Conservation (phyloP, 192 early-diverging fungal species). For the Backusella macrospora region DNA sequence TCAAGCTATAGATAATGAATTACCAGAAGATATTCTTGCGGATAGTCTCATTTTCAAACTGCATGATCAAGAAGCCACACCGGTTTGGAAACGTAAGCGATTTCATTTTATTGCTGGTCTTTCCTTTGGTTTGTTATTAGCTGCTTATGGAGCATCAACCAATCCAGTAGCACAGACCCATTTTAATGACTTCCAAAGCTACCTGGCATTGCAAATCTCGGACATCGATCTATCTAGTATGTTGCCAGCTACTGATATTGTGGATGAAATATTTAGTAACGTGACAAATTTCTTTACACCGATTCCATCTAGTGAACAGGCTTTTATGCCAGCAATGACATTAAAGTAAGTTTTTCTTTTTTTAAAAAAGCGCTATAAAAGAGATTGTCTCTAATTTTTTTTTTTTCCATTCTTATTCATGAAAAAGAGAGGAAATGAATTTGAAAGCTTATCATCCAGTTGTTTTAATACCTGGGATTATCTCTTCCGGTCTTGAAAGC, state of each 20-base stretch:
- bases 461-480: slow-evolving; percentile 85
- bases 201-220: slow-evolving; percentile 46
- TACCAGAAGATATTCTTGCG: slow-evolving; percentile 33
- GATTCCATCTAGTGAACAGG: slow-evolving; percentile 47
- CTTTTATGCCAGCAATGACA: slow-evolving; percentile 52
- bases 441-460: slow-evolving; percentile 58
- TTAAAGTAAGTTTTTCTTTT: slow-evolving; percentile 14
- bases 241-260: slow-evolving; percentile 64
- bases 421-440: slow-evolving; percentile 40
- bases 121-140: slow-evolving; percentile 25
- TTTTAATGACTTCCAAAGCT: slow-evolving; percentile 42
- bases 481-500: slow-evolving; percentile 85
- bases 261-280: slow-evolving; percentile 74
- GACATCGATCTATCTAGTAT: slow-evolving; percentile 69
- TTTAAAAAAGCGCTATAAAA: slow-evolving; percentile 1
- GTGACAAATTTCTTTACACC: slow-evolving; percentile 58
- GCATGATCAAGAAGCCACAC: neutral
- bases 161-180: slow-evolving; percentile 43
- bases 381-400: neutral
- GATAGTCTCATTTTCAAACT: slow-evolving; percentile 21
- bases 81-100: slow-evolving; percentile 34
- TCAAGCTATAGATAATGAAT: neutral
- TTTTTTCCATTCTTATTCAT: neutral
- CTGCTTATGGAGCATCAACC: slow-evolving; percentile 39
- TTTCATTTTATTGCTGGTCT: slow-evolving; percentile 36